A percentile compares a stretch with the other conserved stretches of the same genome.
phyloP scores from a whole-genome alignment of 176 grass and related monocot genomes.

The Aegilops longissima region DNA sequence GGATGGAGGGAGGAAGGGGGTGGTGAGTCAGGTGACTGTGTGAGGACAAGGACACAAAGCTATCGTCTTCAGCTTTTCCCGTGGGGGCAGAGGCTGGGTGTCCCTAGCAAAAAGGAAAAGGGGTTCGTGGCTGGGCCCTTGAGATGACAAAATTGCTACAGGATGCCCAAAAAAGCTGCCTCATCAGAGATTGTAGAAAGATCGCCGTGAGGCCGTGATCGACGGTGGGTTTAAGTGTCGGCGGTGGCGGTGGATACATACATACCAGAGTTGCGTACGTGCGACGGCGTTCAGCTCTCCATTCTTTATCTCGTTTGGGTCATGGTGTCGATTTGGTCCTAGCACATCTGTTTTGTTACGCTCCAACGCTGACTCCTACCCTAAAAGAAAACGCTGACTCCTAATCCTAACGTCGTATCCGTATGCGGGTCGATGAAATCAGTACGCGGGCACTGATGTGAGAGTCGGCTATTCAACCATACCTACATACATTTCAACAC shows the following conservation, averaged over 20 bases:
- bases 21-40: conserved; percentile 4
- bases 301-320: conserved; percentile 1
- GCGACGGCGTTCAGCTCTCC: conserved; percentile 11
- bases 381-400: too few species aligned
- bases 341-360: too few species aligned
- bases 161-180: background rate
- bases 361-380: too few species aligned
- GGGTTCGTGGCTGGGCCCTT: conserved; percentile 5
- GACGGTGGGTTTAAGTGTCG: conserved; percentile 44
- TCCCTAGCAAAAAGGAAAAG: conserved; percentile 31
- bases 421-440: too few species aligned
- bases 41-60: conserved; percentile 35
- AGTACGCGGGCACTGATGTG: too few species aligned
- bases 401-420: too few species aligned
- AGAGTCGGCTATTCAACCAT: too few species aligned
- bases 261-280: background rate
- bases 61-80: background rate
- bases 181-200: background rate
- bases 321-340: background rate
- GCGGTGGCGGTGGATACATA: conserved; percentile 40
- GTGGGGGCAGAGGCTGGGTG: conserved; percentile 14
- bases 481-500: too few species aligned
- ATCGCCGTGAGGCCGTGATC: background rate
- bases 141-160: conserved; percentile 5
- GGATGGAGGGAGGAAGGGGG: background rate